These are phyloP conservation scores for Blastobotrys muscicola DNA, from an alignment of 805 yeast genomes.

Conservation along the genomic window DNA sequence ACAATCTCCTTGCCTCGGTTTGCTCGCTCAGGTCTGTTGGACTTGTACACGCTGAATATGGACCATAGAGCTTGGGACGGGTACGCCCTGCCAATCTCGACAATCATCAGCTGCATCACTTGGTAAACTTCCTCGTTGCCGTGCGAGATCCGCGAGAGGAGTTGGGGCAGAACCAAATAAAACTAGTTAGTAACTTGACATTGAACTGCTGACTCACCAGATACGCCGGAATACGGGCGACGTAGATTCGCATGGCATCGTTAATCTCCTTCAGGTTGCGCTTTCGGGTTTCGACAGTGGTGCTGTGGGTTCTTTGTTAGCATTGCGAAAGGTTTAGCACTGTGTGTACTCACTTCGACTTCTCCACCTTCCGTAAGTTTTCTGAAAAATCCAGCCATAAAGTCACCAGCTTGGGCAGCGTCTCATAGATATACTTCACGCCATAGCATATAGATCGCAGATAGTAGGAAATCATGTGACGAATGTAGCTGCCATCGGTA, in stretches of 20 bases:
- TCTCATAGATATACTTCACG: conserved; percentile 62
- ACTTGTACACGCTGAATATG: conserved; percentile 58
- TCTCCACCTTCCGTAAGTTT: conserved; percentile 3
- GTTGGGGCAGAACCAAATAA: conserved; percentile 79
- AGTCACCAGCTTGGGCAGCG: conserved; percentile 81
- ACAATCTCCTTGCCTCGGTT: conserved; percentile 39
- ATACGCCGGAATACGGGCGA: conserved; percentile 11
- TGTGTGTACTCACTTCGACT: background rate
- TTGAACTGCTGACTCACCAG: conserved; percentile 4
- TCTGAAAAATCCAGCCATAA: conserved; percentile 78
- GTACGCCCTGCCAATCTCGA: conserved; percentile 49
- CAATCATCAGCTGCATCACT: conserved; percentile 48
- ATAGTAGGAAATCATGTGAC: conserved; percentile 45
- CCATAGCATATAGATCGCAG: conserved; percentile 53
- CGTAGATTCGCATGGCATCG: background rate
- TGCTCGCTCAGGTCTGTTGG: conserved; percentile 40
- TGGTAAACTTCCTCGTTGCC: conserved; percentile 45
- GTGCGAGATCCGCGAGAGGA: conserved; percentile 70
- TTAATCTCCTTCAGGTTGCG: conserved; percentile 1
- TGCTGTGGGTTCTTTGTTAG: background rate
- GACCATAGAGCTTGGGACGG: conserved; percentile 87
- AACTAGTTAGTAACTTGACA: conserved; percentile 31
- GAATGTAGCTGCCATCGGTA: conserved; percentile 38
- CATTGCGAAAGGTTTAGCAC: background rate
- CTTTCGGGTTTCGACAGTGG: background rate